Base-by-base conservation (phyloP, 176 grass and related monocot genomes). In the Cymbopogon citratus region DNA sequence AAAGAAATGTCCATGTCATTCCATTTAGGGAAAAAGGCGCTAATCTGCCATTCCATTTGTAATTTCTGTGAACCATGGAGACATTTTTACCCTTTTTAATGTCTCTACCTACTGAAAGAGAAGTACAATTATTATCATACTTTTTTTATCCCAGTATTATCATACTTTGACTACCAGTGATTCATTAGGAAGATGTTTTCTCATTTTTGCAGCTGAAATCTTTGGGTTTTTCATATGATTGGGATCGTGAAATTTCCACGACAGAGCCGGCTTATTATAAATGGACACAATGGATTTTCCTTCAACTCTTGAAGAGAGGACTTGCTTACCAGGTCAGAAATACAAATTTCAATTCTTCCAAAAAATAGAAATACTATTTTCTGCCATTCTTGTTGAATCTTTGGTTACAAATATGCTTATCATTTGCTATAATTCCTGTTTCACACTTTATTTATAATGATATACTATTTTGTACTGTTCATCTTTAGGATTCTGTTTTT, bases 221-320 rank as follows among this genome's bases (percentile, higher is more conserved):
- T 6, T 83, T 98, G 91, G 95, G 95, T 24, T 98, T 98, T 75
- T 98, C 95, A 13, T 98, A 98, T 51, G 95, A 94, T 45, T 94
- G 95, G 95, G 81, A 94, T 79, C 95, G 92, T 86, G 92, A 98
- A 88, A 73, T 98, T 41, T 98, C 90, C 16, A 98, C 95, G 9
- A 98, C 95, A 10, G 95, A 98, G 79, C 95, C 95, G 25, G 49
- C 86, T 38, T 38, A 38, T 38, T 38, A 38, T 38, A 38, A 38
- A 38, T 38, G 95, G 92, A 98, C 95, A 3, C 95, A 98, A 78
- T 98, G 95, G 95, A 98, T 98, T 89, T 98, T 98, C 84, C 90
- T 98, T 80, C 95, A 98, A 71, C 44, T 98, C 15, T 49, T 98
- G 66, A 98, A 98, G 75, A 91, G 87, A 93, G 95, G 95, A 72